Percentiles rank a stretch among this genome's conserved stretches.
Conservation (phyloP, 768 basidiomycete genomes). For the Pleurotus tuber-regium region DNA sequence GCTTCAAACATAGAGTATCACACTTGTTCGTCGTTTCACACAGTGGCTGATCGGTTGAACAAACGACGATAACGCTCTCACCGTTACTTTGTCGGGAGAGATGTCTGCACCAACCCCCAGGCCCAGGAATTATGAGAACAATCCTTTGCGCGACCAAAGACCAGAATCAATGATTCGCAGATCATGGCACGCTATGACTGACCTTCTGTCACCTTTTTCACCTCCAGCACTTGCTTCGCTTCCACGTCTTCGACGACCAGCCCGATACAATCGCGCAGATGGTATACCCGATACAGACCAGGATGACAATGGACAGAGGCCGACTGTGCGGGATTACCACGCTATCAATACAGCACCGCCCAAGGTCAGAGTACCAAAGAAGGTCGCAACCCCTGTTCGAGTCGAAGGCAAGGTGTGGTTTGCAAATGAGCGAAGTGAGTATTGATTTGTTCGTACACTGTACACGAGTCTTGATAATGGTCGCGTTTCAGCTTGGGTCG, state of each 20-base stretch:
- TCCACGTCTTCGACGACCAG: slow-evolving; percentile 38
- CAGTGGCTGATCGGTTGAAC: background rate
- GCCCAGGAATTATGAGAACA: background rate
- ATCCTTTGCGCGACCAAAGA: background rate
- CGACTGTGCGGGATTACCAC: slow-evolving; percentile 71
- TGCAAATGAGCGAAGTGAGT: slow-evolving; percentile 88
- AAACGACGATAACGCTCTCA: background rate
- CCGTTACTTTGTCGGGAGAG: background rate
- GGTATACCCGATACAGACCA: slow-evolving; percentile 62
- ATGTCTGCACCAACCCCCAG: slow-evolving; percentile 6
- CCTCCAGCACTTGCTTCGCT: slow-evolving; percentile 53
- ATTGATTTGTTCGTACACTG: background rate
- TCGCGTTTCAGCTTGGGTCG: slow-evolving; percentile 72
- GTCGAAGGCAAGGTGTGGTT: slow-evolving; percentile 98
- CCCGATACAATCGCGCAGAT: slow-evolving; percentile 66
- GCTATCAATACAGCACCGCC: slow-evolving; percentile 65
- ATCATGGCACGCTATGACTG: slow-evolving; percentile 62
- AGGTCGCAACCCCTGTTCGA: slow-evolving; percentile 75
- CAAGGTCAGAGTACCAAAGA: slow-evolving; percentile 75
- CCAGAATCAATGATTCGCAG: slow-evolving; percentile 45
- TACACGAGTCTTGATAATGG: background rate
- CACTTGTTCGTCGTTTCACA: background rate
- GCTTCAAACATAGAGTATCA: background rate
- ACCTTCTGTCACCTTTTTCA: slow-evolving; percentile 67
- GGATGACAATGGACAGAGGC: slow-evolving; percentile 49